A percentile compares a stretch with the other conserved stretches of the same genome.
Conservation (phyloP, 2,329 filamentous ascomycete genomes). For the Fusarium sp. region DNA sequence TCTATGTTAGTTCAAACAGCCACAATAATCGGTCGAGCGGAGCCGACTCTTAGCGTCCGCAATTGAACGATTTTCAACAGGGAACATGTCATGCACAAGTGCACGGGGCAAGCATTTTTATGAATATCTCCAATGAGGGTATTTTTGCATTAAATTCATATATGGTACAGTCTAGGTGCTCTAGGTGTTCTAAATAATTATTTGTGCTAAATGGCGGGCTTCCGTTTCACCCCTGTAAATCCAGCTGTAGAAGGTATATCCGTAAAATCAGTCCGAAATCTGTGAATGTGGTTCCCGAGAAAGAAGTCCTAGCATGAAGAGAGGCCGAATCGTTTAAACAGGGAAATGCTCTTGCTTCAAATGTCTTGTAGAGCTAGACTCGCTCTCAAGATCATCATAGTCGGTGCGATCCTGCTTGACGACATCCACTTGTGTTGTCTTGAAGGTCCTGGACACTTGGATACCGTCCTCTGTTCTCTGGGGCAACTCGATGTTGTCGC, state of each 20-base stretch:
- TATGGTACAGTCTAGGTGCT: conserved; percentile 9
- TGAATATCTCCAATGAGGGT: background rate
- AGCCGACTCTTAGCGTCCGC: conserved; percentile 26
- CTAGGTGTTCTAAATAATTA: background rate
- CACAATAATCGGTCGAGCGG: conserved; percentile 31
- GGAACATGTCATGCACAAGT: conserved; percentile 2
- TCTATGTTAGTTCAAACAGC: conserved; percentile 12
- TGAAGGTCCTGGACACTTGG: conserved; percentile 48
- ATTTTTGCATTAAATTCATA: conserved; percentile 13
- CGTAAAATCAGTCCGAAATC: conserved; percentile 3
- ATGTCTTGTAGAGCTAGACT: conserved; percentile 47
- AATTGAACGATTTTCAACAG: background rate
- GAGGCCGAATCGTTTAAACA: background rate
- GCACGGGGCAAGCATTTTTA: background rate
- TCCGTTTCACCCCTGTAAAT: background rate
- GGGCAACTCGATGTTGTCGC: conserved; percentile 42
- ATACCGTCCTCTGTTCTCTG: conserved; percentile 34
- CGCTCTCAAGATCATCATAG: conserved; percentile 47
- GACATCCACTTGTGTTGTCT: conserved; percentile 41
- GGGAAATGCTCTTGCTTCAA: conserved; percentile 44
- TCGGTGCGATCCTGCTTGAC: conserved; percentile 40
- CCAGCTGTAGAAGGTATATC: conserved; percentile 10
- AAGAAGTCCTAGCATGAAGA: background rate
- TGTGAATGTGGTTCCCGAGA: background rate
- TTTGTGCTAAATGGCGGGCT: background rate